phyloP scores from a whole-genome alignment of 139 green algal species.

The Chlorella sp. region DNA sequence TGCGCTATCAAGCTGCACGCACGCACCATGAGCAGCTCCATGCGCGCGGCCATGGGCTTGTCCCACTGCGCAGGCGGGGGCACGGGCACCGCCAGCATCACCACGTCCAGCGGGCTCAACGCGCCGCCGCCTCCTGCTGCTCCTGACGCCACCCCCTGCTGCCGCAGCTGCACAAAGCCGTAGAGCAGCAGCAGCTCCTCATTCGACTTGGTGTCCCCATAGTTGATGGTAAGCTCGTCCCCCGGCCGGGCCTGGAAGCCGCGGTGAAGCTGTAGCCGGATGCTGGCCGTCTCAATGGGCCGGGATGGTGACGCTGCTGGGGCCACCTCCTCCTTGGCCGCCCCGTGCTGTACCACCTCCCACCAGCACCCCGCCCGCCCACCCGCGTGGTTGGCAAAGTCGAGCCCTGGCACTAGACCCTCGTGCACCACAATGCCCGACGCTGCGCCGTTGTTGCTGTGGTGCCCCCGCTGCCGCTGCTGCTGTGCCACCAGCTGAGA shows the following conservation, averaged over 20 bases:
- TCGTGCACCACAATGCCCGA: constrained; percentile 55
- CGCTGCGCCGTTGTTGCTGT: constrained; percentile 3
- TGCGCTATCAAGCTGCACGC: too few species aligned
- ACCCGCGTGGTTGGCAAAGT: constrained; percentile 77
- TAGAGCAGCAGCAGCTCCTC: constrained; percentile 84
- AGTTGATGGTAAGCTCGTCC: constrained; percentile 52
- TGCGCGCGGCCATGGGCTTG: constrained; percentile 25
- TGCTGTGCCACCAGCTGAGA: constrained; percentile 5
- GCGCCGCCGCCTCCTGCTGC: not conserved
- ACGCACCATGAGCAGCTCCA: constrained; percentile 41
- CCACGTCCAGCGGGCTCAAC: not conserved
- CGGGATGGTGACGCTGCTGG: too few species aligned
- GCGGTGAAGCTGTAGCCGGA: constrained; percentile 27
- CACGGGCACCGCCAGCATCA: constrained; percentile 6
- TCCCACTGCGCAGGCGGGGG: constrained; percentile 35
- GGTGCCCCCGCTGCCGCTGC: constrained; percentile 8
- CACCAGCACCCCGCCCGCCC: not conserved
- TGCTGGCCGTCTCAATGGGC: not conserved
- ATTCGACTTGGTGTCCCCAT: constrained; percentile 54
- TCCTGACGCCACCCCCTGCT: constrained; percentile 7
- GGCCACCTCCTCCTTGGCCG: not conserved
- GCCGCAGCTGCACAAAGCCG: constrained; percentile 65
- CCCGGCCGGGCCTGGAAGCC: constrained; percentile 20
- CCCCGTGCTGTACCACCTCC: not conserved
- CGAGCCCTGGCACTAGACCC: constrained; percentile 76